These are phyloP conservation scores for Penicillium cosmopolitanum DNA, from an alignment of 495 filamentous ascomycete species.

Conservation along the genomic window DNA sequence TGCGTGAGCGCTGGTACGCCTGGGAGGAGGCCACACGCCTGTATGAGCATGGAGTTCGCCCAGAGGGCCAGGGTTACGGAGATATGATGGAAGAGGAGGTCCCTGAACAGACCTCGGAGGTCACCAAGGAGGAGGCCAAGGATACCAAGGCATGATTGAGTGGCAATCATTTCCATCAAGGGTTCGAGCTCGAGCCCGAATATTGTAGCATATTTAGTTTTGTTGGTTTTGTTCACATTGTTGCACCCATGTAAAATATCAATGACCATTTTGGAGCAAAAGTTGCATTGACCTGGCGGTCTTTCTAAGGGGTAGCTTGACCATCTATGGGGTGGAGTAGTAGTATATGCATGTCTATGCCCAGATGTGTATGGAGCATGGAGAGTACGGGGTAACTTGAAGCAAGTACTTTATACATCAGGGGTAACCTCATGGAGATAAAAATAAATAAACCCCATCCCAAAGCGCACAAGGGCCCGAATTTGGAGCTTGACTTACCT, in stretches of 20 bases:
- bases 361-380: no score
- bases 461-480: background rate
- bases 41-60: conserved; percentile 60
- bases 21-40: conserved; percentile 82
- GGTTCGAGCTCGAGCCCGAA: background rate
- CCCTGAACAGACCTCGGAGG: conserved; percentile 14
- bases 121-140: conserved; percentile 10
- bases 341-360: background rate
- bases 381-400: no score
- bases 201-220: conserved; percentile 13
- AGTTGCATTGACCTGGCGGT: no score
- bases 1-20: conserved; percentile 87
- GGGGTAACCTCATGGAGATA: background rate
- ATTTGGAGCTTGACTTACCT: background rate
- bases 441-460: background rate
- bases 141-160: conserved; percentile 17
- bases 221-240: conserved; percentile 3
- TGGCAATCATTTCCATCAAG: background rate
- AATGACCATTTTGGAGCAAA: conserved; percentile 4
- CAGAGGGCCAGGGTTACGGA: conserved; percentile 28
- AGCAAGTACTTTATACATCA: background rate
- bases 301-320: no score
- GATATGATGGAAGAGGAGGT: conserved; percentile 13
- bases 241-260: conserved; percentile 24
- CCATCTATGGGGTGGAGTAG: background rate